Percentiles rank a stretch among this genome's conserved stretches.
Conservation (phyloP, 441 rosid genomes). For the Gossypium laxum region DNA sequence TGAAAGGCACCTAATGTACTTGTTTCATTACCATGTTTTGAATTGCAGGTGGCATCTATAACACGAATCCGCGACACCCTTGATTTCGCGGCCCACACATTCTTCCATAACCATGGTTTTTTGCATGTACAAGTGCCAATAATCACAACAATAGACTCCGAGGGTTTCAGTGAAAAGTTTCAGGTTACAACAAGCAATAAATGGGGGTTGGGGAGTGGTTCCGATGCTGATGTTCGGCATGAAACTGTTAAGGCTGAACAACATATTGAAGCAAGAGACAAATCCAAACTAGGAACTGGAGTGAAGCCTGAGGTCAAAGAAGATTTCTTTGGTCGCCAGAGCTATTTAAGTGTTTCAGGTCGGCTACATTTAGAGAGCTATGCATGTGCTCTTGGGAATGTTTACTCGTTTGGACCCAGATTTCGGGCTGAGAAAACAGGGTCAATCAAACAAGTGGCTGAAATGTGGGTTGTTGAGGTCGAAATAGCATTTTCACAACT, state of each 20-base stretch:
- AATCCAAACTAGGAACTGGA: constrained; percentile 22
- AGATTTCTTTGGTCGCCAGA: constrained; percentile 46
- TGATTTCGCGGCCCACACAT: constrained; percentile 54
- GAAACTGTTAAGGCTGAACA: constrained; percentile 46
- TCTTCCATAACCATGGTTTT: constrained; percentile 61
- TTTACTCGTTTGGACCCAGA: constrained; percentile 77
- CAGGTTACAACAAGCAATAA: constrained; percentile 35
- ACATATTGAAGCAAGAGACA: constrained; percentile 50
- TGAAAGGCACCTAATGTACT: background rate
- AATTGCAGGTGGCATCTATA: constrained; percentile 66
- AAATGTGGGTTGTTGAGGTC: constrained; percentile 73
- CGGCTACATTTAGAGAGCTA: constrained; percentile 76
- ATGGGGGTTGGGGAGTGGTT: constrained; percentile 23
- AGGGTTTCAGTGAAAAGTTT: constrained; percentile 54
- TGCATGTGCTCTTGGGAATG: constrained; percentile 80
- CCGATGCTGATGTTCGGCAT: constrained; percentile 32
- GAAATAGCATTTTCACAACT: constrained; percentile 74
- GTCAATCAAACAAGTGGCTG: constrained; percentile 44
- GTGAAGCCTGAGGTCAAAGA: constrained; percentile 32
- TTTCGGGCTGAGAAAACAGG: constrained; percentile 48
- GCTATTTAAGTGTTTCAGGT: constrained; percentile 61
- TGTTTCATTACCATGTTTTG: background rate
- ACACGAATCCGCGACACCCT: constrained; percentile 55
- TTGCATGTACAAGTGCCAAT: constrained; percentile 65
- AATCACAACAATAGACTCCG: constrained; percentile 52